These are phyloP conservation scores for Cercospora berteroae DNA, from an alignment of 2,329 filamentous ascomycete species.

Conservation along the genomic window DNA sequence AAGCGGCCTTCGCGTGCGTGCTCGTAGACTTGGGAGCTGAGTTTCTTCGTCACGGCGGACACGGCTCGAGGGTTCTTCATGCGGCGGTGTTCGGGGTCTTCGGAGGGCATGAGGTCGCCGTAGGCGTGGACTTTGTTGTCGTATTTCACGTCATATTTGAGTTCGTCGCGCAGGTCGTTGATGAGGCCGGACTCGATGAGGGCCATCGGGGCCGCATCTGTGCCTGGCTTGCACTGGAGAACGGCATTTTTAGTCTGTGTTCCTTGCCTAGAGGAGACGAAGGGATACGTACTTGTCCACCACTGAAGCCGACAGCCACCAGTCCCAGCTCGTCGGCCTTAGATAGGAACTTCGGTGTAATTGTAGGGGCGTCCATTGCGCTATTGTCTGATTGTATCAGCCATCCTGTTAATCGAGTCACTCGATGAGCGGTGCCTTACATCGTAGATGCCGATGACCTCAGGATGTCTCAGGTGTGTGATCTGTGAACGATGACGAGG, in stretches of 20 bases:
- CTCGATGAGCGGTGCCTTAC: neutral
- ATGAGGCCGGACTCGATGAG: conserved; percentile 87
- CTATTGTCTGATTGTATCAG: neutral
- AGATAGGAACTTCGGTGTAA: conserved; percentile 73
- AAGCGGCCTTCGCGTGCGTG: conserved; percentile 81
- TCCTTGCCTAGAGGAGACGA: neutral
- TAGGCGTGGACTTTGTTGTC: conserved; percentile 82
- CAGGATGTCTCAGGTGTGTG: neutral
- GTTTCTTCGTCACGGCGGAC: conserved; percentile 75
- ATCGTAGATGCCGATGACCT: neutral
- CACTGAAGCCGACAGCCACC: conserved; percentile 93
- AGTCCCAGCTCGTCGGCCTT: conserved; percentile 79
- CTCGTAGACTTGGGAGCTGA: conserved; percentile 81
- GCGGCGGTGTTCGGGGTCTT: conserved; percentile 75
- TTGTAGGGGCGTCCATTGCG: conserved; percentile 52
- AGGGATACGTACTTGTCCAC: conserved; percentile 70
- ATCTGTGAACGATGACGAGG: neutral
- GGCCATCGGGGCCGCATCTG: conserved; percentile 84
- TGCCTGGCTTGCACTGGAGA: conserved; percentile 79
- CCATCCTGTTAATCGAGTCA: neutral
- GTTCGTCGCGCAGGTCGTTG: conserved; percentile 75
- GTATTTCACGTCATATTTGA: conserved; percentile 84
- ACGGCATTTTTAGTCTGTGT: conserved; percentile 12
- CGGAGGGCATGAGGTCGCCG: conserved; percentile 66
- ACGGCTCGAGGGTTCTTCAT: conserved; percentile 95